Conservation (phyloP, 2,329 filamentous ascomycete genomes). For the Neoascochyta sp. region DNA sequence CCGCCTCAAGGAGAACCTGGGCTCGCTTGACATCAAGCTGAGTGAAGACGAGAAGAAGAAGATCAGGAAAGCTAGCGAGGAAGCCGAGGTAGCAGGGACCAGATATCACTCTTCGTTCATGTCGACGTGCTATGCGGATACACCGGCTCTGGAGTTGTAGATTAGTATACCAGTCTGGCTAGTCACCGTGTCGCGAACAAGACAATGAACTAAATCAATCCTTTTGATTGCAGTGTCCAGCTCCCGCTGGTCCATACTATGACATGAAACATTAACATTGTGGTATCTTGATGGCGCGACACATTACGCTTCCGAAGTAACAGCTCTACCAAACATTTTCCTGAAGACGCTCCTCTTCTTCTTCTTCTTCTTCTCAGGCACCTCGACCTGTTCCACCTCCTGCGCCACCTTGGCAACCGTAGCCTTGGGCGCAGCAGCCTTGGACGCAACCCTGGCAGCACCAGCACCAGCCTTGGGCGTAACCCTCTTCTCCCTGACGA, state of each 20-base stretch:
- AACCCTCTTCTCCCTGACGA: slow-evolving; percentile 17
- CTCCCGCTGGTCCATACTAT: no score
- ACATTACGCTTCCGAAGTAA: no score
- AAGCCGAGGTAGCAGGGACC: slow-evolving; percentile 43
- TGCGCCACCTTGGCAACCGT: slow-evolving; percentile 2
- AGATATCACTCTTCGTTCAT: slow-evolving; percentile 41
- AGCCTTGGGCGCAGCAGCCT: slow-evolving; percentile 1
- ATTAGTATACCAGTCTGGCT: no score
- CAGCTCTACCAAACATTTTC: slow-evolving; percentile 20
- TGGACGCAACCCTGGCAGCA: slow-evolving; percentile 6
- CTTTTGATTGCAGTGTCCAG: no score
- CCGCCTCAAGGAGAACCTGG: slow-evolving; percentile 33
- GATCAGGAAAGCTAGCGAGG: slow-evolving; percentile 23
- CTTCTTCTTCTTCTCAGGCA: slow-evolving; percentile 7
- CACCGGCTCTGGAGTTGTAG: slow-evolving; percentile 26
- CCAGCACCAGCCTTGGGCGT: slow-evolving; percentile 3
- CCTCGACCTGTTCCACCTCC: slow-evolving; percentile 2
- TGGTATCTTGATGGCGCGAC: no score
- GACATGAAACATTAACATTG: no score
- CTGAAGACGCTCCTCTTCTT: slow-evolving; percentile 14
- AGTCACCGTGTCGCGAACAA: no score
- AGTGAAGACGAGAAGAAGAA: slow-evolving; percentile 27
- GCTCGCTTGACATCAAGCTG: slow-evolving; percentile 23
- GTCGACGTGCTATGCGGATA: slow-evolving; percentile 38
- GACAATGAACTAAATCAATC: no score